Percentiles rank a stretch among this genome's conserved stretches.
phyloP scores from a whole-genome alignment of 129 eudicot species.

The Flaveria ramosissima region DNA sequence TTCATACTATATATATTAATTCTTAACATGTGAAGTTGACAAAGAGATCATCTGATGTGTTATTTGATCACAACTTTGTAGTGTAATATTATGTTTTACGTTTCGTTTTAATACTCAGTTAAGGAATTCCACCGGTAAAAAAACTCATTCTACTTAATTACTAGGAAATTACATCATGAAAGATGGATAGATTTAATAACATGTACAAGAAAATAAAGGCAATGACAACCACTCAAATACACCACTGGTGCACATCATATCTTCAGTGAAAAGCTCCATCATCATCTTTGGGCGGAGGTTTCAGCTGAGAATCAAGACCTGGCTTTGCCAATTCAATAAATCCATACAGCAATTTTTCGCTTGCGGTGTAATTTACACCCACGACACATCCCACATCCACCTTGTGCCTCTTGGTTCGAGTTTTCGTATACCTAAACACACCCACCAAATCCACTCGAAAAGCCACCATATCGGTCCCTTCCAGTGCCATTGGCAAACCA shows the following conservation, averaged over 20 bases:
- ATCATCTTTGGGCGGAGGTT: neutral
- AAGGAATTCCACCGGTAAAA: too few relatives aligned
- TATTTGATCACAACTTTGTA: too few relatives aligned
- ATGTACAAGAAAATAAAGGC: slow-evolving; percentile 14
- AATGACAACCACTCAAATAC: neutral
- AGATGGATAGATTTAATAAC: neutral
- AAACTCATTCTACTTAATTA: neutral
- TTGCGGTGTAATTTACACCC: slow-evolving; percentile 8
- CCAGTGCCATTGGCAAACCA: slow-evolving; percentile 8
- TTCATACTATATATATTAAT: too few relatives aligned
- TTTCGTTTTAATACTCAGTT: too few relatives aligned
- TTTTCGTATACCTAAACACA: slow-evolving; percentile 22
- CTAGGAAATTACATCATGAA: neutral
- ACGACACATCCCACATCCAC: slow-evolving; percentile 30
- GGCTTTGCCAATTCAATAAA: slow-evolving; percentile 22
- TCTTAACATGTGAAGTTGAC: too few relatives aligned
- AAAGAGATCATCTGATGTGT: too few relatives aligned
- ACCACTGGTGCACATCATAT: neutral
- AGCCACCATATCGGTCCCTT: slow-evolving; percentile 25
- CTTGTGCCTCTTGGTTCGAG: slow-evolving; percentile 18
- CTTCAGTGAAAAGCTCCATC: neutral
- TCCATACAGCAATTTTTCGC: slow-evolving; percentile 9
- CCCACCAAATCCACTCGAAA: slow-evolving; percentile 35
- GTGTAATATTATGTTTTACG: too few relatives aligned
- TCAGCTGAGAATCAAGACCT: slow-evolving; percentile 31